Percentiles rank a stretch among this genome's conserved stretches.
These are phyloP conservation scores for Athelia sp. DNA, from an alignment of 1,284 basidiomycete species.

Conservation along the genomic window DNA sequence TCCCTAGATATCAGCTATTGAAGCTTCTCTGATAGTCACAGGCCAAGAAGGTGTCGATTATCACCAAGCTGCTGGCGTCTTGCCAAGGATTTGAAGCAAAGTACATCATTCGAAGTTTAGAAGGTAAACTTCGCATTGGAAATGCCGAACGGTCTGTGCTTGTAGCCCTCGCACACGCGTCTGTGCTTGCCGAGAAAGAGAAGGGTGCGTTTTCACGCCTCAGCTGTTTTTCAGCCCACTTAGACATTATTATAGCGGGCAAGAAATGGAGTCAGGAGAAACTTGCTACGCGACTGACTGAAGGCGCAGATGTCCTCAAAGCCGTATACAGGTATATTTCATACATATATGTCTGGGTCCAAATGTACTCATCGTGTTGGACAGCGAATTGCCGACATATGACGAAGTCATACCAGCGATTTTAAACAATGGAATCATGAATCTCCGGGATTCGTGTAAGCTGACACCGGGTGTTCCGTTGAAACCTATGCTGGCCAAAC, in stretches of 20 bases:
- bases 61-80: constrained; percentile 90
- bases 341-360: constrained; percentile 1
- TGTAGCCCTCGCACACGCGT: constrained; percentile 84
- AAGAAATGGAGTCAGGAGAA: constrained; percentile 76
- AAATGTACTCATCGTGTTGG: neutral
- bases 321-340: constrained; percentile 81
- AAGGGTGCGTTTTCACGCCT: constrained; percentile 36
- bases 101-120: constrained; percentile 92
- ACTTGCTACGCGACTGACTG: constrained; percentile 72
- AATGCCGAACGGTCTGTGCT: constrained; percentile 93
- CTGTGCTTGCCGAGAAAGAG: constrained; percentile 74
- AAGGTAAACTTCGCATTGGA: constrained; percentile 97
- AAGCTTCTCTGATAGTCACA: constrained; percentile 57
- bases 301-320: constrained; percentile 79
- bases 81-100: constrained; percentile 91
- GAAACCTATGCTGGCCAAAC: constrained; percentile 99
- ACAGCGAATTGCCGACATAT: constrained; percentile 90
- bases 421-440: constrained; percentile 73
- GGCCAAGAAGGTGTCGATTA: constrained; percentile 92
- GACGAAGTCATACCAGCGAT: constrained; percentile 93
- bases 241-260: constrained; percentile 36
- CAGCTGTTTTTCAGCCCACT: constrained; percentile 2
- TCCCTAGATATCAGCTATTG: neutral
- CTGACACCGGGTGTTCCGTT: constrained; percentile 94
- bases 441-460: constrained; percentile 75